Conservation (phyloP, 2,329 filamentous ascomycete genomes). For the Didymella exigua region DNA sequence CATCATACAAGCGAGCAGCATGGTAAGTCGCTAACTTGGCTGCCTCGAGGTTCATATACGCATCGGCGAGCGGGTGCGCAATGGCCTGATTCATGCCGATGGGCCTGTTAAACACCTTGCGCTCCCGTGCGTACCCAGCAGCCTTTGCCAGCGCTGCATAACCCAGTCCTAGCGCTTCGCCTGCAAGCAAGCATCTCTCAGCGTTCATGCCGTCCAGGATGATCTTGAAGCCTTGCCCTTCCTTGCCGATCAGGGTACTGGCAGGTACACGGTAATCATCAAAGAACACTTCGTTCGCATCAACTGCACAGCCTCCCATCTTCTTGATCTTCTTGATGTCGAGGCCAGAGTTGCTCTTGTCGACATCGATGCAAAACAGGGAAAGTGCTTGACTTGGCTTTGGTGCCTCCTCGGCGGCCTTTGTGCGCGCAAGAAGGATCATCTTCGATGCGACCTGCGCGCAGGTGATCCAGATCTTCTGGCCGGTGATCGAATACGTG, state of each 20-base stretch:
- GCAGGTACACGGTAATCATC: constrained; percentile 73
- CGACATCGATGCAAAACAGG: constrained; percentile 79
- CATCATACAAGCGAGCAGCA: constrained; percentile 63
- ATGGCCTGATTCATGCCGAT: constrained; percentile 67
- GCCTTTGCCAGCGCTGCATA: constrained; percentile 65
- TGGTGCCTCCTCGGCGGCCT: constrained; percentile 67
- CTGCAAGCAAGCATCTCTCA: constrained; percentile 61
- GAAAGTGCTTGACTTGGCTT: constrained; percentile 78
- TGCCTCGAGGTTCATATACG: constrained; percentile 66
- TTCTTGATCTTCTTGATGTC: constrained; percentile 77
- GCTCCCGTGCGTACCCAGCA: constrained; percentile 55
- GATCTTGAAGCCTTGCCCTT: constrained; percentile 79
- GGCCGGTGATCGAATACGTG: constrained; percentile 71
- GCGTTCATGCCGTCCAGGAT: constrained; percentile 57
- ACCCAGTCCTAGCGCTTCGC: constrained; percentile 79
- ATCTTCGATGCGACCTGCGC: constrained; percentile 83
- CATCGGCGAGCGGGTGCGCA: constrained; percentile 63
- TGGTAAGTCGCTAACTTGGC: constrained; percentile 67
- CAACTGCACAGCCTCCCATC: constrained; percentile 82
- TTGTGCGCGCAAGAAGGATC: constrained; percentile 81
- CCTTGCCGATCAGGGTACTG: constrained; percentile 69
- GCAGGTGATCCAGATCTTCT: constrained; percentile 90
- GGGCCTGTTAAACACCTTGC: constrained; percentile 61
- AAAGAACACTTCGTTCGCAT: constrained; percentile 89
- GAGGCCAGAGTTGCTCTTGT: constrained; percentile 64